Evolutionary conservation across 768 basidiomycete genomes (phyloP).

Genomic region (Leccinum barrowsii): DNA sequence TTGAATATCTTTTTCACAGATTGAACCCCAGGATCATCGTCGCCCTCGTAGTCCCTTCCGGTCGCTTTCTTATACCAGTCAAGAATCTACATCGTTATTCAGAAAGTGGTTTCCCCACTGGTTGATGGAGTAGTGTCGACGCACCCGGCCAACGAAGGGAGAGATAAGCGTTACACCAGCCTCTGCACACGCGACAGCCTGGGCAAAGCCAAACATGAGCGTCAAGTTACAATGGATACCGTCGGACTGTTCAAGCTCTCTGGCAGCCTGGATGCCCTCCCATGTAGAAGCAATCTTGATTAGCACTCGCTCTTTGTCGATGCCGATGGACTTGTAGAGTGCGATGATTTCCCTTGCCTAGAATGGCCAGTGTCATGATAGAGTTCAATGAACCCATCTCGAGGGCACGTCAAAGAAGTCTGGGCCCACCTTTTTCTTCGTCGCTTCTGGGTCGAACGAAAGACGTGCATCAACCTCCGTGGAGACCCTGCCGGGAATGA

Average conservation of each 20-base stretch:
- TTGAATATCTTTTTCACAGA: slow-evolving; percentile 96
- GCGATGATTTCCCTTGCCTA: slow-evolving; percentile 80
- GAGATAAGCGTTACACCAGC: slow-evolving; percentile 95
- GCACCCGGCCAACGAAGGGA: slow-evolving; percentile 92
- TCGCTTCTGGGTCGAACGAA: slow-evolving; percentile 87
- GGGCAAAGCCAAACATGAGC: slow-evolving; percentile 93
- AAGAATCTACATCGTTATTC: slow-evolving; percentile 66
- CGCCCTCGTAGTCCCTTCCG: slow-evolving; percentile 81
- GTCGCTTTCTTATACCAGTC: slow-evolving; percentile 96
- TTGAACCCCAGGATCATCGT: slow-evolving; percentile 91
- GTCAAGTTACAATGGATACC: slow-evolving; percentile 97
- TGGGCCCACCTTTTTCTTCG: slow-evolving; percentile 66
- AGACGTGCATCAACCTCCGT: slow-evolving; percentile 97
- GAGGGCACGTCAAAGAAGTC: not conserved
- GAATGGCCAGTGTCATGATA: not conserved
- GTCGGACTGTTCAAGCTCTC: slow-evolving; percentile 84
- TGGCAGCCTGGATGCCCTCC: slow-evolving; percentile 98
- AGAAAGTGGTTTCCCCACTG: not conserved
- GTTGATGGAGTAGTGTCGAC: slow-evolving; percentile 37
- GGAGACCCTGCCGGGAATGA: slow-evolving; percentile 96
- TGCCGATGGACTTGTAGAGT: slow-evolving; percentile 86
- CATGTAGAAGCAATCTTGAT: slow-evolving; percentile 99
- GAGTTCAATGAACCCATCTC: not conserved
- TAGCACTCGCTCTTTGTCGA: slow-evolving; percentile 85
- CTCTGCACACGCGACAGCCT: slow-evolving; percentile 97